A percentile compares a stretch with the other conserved stretches of the same genome.
These are phyloP conservation scores for Dendrocalamus latiflorus DNA, from an alignment of 202 grass and related monocot species.

Conservation along the genomic window DNA sequence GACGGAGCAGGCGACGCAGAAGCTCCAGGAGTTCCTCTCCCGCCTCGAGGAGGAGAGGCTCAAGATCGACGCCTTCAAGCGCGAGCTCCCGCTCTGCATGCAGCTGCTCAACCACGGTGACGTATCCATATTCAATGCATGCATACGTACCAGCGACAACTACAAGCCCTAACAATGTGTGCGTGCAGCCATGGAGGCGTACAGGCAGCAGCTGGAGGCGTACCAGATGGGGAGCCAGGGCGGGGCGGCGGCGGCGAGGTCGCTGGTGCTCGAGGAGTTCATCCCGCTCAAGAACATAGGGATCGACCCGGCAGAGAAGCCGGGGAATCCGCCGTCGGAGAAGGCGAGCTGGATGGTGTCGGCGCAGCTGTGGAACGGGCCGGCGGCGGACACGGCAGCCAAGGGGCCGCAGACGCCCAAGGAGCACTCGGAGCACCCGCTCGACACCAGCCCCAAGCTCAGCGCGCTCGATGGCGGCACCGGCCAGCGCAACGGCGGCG, in stretches of 20 bases:
- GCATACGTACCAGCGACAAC: neutral
- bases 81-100: constrained; percentile 96
- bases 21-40: constrained; percentile 73
- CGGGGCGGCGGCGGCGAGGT: constrained; percentile 22
- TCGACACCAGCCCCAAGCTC: constrained; percentile 52
- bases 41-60: constrained; percentile 84
- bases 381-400: constrained; percentile 1
- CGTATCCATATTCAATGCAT: neutral
- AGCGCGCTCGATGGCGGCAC: constrained; percentile 20
- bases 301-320: constrained; percentile 47
- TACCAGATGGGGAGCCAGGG: constrained; percentile 55
- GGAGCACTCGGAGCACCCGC: constrained; percentile 45
- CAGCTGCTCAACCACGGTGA: constrained; percentile 91
- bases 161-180: neutral
- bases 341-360: constrained; percentile 99
- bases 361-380: constrained; percentile 84
- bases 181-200: constrained; percentile 71
- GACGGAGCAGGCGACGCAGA: constrained; percentile 57
- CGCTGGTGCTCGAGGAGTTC: constrained; percentile 86
- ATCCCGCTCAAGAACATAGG: constrained; percentile 73
- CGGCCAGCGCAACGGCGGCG: constrained; percentile 54
- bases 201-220: constrained; percentile 78
- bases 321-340: constrained; percentile 49
- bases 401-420: constrained; percentile 48
- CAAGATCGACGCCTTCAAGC: constrained; percentile 98